Conservation (phyloP, 192 early-diverging fungal species). For the Geosiphon pyriformis region DNA sequence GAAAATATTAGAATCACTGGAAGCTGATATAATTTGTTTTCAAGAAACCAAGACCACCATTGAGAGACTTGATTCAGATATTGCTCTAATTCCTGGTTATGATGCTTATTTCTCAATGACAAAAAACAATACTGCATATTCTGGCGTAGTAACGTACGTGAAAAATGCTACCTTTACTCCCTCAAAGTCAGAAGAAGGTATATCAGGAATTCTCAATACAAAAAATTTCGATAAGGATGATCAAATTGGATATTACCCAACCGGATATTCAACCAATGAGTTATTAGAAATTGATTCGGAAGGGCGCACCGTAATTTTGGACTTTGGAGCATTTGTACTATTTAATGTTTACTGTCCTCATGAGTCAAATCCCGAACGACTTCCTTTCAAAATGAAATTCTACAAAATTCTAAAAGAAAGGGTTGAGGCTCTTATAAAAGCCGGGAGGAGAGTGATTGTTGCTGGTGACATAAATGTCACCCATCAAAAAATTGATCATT, state of each 20-base stretch:
- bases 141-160: constrained; percentile 65
- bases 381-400: constrained; percentile 50
- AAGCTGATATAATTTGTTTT: constrained; percentile 61
- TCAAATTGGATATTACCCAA: constrained; percentile 6
- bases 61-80: constrained; percentile 47
- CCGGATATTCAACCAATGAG: constrained; percentile 12
- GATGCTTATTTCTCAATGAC: constrained; percentile 69
- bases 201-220: constrained; percentile 43
- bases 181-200: constrained; percentile 61
- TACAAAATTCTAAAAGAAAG: constrained; percentile 40
- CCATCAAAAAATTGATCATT: constrained; percentile 64
- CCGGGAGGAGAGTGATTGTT: constrained; percentile 54
- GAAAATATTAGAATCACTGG: constrained; percentile 43
- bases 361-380: constrained; percentile 42
- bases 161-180: constrained; percentile 43
- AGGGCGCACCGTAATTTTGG: constrained; percentile 65
- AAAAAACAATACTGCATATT: constrained; percentile 55
- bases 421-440: constrained; percentile 40
- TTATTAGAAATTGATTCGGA: constrained; percentile 57
- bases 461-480: constrained; percentile 66
- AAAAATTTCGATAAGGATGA: constrained; percentile 1
- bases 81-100: constrained; percentile 62
- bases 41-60: constrained; percentile 74
- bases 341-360: constrained; percentile 71
- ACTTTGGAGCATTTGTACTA: constrained; percentile 69